A percentile compares a stretch with the other conserved stretches of the same genome.
These are phyloP conservation scores for Penicillium silybi DNA, from an alignment of 495 filamentous ascomycete genomes.

Conservation along the genomic window DNA sequence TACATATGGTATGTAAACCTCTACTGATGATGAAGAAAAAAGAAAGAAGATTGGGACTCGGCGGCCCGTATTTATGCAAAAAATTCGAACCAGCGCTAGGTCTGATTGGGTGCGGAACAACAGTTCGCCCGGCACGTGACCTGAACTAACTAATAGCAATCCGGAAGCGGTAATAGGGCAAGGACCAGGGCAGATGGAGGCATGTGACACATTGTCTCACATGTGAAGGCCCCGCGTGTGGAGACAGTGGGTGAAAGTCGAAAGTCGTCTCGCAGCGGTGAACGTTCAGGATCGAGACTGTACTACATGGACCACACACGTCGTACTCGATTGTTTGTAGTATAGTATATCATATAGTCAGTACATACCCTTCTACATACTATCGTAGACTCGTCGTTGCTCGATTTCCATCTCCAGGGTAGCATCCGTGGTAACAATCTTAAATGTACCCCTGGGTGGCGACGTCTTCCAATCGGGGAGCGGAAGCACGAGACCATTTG, in stretches of 20 bases:
- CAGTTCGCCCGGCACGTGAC: constrained; percentile 1
- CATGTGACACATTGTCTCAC: constrained; percentile 9
- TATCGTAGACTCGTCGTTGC: neutral
- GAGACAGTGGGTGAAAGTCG: neutral
- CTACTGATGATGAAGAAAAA: constrained; percentile 50
- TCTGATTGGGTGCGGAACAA: constrained; percentile 20
- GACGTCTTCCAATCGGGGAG: constrained; percentile 33
- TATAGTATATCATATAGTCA: neutral
- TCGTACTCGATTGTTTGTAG: neutral
- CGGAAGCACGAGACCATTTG: constrained; percentile 39
- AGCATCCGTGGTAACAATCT: neutral
- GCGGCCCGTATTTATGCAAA: constrained; percentile 23
- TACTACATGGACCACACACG: neutral
- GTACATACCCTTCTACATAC: neutral
- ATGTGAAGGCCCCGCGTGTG: constrained; percentile 9
- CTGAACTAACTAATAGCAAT: neutral
- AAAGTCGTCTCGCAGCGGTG: neutral
- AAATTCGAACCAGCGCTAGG: constrained; percentile 19
- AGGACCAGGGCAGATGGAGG: constrained; percentile 7
- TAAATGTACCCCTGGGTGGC: neutral
- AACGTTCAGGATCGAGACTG: neutral
- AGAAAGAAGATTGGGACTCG: constrained; percentile 25
- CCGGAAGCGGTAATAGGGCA: constrained; percentile 6
- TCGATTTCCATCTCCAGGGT: neutral
- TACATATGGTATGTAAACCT: constrained; percentile 47